phyloP scores from a whole-genome alignment of 169 alveolate species.

The Perkinsus olseni region DNA sequence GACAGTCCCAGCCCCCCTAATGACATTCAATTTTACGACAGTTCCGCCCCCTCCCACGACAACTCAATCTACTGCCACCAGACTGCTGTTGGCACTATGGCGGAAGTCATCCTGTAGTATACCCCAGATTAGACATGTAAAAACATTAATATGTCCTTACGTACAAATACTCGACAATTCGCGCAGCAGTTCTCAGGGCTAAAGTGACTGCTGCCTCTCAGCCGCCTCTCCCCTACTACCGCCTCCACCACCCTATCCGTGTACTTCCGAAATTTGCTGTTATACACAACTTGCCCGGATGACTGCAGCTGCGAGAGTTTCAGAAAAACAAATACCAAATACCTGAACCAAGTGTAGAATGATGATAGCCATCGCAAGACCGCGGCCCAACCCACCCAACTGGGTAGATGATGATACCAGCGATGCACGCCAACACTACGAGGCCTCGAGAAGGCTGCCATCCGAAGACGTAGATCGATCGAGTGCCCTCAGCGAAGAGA shows the following conservation, averaged over 20 bases:
- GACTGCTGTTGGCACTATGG: too few relatives aligned
- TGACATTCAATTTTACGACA: too few relatives aligned
- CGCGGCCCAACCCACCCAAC: background rate
- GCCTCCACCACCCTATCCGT: background rate
- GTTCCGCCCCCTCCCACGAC: too few relatives aligned
- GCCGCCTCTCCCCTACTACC: background rate
- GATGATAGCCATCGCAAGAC: background rate
- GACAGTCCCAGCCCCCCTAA: background rate
- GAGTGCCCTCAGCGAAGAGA: background rate
- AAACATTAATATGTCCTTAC: too few relatives aligned
- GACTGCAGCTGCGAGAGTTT: background rate
- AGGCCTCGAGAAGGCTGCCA: background rate
- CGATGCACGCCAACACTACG: background rate
- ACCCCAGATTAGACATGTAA: too few relatives aligned
- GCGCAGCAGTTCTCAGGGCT: too few relatives aligned
- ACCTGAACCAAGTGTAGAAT: background rate
- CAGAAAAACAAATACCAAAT: background rate
- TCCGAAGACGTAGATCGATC: background rate
- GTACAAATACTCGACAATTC: too few relatives aligned
- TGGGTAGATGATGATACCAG: background rate
- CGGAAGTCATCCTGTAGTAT: too few relatives aligned
- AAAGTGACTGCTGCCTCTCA: too few relatives aligned
- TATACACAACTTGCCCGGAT: background rate
- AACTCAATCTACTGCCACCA: too few relatives aligned
- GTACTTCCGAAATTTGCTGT: background rate